Evolutionary conservation across 176 grass and related monocot species (phyloP).

Genomic region (Microstegium vimineum): DNA sequence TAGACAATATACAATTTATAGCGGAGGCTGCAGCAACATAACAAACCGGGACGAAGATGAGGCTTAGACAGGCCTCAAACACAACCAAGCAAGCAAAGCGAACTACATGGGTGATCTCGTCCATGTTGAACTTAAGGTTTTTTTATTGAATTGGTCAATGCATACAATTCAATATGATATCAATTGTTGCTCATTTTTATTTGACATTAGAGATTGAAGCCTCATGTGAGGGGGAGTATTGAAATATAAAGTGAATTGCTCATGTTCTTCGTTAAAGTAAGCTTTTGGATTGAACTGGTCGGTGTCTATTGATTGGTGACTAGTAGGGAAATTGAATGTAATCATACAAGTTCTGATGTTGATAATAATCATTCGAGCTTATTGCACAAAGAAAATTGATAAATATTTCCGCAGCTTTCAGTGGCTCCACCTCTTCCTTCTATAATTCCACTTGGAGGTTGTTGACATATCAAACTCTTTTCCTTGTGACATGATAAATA

Average conservation of each 20-base stretch:
- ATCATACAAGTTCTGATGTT: not conserved
- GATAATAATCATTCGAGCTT: not conserved
- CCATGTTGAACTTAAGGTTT: not conserved
- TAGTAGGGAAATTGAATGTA: not conserved
- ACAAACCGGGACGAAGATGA: not conserved
- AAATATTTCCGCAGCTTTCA: slow-evolving; percentile 11
- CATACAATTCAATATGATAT: not conserved
- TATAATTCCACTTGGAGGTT: not conserved
- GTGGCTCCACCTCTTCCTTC: not conserved
- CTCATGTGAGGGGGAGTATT: not conserved
- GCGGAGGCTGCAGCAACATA: not conserved
- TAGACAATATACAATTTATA: not conserved
- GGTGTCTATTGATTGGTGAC: not conserved
- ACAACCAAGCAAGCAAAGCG: not conserved
- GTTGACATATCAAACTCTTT: not conserved
- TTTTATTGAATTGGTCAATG: not conserved
- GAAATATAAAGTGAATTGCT: not conserved
- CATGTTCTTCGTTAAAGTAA: not conserved
- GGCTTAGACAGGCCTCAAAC: not conserved
- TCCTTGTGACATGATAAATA: not conserved
- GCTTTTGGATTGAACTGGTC: not conserved
- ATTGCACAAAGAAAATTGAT: not conserved
- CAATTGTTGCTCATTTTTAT: not conserved
- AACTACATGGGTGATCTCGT: not conserved
- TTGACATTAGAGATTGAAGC: not conserved